A percentile compares a stretch with the other conserved stretches of the same genome.
Conservation (phyloP, 2,329 filamentous ascomycete genomes). For the Fusarium nygamai region DNA sequence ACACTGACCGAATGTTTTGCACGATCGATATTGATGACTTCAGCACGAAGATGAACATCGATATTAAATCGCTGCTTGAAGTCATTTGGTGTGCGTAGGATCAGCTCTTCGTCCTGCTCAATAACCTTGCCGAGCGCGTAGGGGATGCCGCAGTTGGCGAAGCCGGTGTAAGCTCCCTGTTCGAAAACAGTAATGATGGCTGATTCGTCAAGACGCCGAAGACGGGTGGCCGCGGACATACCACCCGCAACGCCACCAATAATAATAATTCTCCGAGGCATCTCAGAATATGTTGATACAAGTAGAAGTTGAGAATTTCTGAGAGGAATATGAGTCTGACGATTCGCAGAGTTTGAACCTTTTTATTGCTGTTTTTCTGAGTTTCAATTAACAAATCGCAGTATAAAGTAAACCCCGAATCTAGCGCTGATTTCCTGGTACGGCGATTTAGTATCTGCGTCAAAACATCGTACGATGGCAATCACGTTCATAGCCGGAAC, state of each 20-base stretch:
- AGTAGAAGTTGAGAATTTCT: neutral
- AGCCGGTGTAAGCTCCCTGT: neutral
- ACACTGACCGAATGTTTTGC: neutral
- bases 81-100: neutral
- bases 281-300: fast-evolving
- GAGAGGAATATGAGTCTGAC: fast-evolving
- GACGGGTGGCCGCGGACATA: neutral
- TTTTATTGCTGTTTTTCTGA: fast-evolving
- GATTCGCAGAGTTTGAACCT: neutral
- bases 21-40: neutral
- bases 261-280: neutral
- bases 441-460: neutral
- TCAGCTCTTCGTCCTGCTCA: neutral
- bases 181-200: neutral
- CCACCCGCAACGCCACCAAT: neutral
- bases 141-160: neutral
- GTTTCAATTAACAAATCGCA: neutral
- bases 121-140: neutral
- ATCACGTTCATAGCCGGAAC: neutral
- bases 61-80: neutral
- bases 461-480: neutral
- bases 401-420: neutral
- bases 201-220: neutral
- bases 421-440: neutral
- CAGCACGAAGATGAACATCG: neutral